A percentile compares a stretch with the other conserved stretches of the same genome.
These are phyloP conservation scores for Protea cynaroides DNA, from an alignment of 164 flowering plant genomes.

Conservation along the genomic window DNA sequence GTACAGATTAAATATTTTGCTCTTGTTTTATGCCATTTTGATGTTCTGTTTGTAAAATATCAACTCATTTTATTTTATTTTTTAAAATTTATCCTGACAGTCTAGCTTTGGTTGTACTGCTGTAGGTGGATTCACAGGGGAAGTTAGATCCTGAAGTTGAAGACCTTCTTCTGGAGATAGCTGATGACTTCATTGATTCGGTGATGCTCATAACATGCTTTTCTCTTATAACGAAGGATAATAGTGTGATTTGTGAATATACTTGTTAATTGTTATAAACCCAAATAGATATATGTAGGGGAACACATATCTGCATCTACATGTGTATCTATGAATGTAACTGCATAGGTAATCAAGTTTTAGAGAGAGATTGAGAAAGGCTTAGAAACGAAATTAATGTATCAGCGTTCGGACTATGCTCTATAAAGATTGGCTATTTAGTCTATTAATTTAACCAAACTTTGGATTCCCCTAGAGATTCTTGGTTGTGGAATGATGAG, in stretches of 20 bases:
- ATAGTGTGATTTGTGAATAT: not conserved
- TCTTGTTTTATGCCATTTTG: not conserved
- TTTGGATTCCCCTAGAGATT: no score
- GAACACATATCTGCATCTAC: no score
- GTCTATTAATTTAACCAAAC: no score
- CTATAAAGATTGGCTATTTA: no score
- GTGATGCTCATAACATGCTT: conserved; percentile 27
- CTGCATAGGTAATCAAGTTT: no score
- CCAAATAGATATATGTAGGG: no score
- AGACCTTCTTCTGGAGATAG: conserved; percentile 79
- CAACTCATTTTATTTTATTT: not conserved
- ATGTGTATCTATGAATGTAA: no score
- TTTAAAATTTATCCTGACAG: not conserved
- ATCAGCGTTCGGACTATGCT: no score
- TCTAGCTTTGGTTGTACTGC: not conserved
- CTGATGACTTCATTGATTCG: conserved; percentile 83
- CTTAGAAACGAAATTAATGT: no score
- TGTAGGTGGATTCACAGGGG: conserved; percentile 71
- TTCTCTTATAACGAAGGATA: conserved; percentile 11
- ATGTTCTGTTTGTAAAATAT: not conserved
- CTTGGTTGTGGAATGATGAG: no score
- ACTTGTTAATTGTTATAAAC: conserved; percentile 50
- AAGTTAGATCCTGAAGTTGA: conserved; percentile 85
- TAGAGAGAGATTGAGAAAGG: no score
- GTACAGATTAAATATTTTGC: not conserved